Evolutionary conservation across 2,329 filamentous ascomycete genomes (phyloP).

Genomic region (Colletotrichum tabaci): DNA sequence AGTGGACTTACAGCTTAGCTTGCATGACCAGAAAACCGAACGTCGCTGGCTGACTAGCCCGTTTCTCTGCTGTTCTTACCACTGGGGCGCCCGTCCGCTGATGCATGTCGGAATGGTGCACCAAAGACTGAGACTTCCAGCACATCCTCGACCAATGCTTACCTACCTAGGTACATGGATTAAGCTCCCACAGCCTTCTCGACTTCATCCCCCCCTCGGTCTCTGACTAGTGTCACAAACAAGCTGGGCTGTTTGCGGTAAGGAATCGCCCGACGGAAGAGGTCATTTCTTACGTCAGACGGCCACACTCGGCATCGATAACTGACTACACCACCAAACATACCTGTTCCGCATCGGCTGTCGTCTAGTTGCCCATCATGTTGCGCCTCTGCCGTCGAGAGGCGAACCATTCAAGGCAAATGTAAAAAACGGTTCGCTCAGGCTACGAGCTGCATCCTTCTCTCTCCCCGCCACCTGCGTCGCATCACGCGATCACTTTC

Average conservation of each 20-base stretch:
- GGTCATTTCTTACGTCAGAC: no score
- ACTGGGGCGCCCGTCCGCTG: background rate
- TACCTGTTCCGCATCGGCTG: background rate
- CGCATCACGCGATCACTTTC: constrained; percentile 3
- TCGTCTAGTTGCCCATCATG: background rate
- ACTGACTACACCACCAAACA: background rate
- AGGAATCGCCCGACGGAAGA: no score
- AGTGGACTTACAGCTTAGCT: no score
- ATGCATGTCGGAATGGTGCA: background rate
- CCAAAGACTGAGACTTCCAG: background rate
- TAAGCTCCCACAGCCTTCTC: background rate
- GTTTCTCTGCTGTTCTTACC: background rate
- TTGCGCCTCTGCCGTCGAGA: background rate
- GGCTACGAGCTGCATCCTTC: background rate
- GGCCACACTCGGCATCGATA: background rate
- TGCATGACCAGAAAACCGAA: background rate
- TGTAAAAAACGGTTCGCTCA: background rate
- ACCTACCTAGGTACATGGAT: background rate
- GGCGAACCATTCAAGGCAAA: background rate
- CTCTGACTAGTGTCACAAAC: background rate
- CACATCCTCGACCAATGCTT: background rate
- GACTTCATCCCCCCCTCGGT: background rate
- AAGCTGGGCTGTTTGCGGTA: background rate
- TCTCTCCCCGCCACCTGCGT: background rate
- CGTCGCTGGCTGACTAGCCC: background rate